These are phyloP conservation scores for Elsinoe batatas DNA, from an alignment of 2,329 filamentous ascomycete species.

Conservation along the genomic window DNA sequence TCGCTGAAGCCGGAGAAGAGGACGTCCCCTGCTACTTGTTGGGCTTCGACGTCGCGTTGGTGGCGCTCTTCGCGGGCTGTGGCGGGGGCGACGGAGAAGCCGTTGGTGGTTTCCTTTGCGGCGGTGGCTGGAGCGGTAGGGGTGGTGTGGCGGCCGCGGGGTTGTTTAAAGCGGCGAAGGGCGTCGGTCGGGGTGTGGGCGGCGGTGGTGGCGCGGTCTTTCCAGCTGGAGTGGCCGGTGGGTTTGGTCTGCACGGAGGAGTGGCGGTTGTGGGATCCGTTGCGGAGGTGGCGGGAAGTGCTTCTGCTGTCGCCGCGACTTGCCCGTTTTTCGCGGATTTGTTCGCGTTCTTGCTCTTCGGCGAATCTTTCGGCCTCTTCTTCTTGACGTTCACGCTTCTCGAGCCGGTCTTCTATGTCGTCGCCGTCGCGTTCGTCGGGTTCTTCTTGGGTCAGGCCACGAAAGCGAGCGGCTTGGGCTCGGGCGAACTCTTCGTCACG, in stretches of 20 bases:
- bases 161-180: slow-evolving; percentile 4
- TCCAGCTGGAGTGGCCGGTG: slow-evolving; percentile 12
- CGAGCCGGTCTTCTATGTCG: slow-evolving; percentile 30
- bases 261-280: neutral
- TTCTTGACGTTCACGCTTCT: slow-evolving; percentile 31
- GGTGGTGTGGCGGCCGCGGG: slow-evolving; percentile 7
- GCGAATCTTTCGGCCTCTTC: slow-evolving; percentile 24
- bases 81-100: slow-evolving; percentile 4
- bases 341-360: slow-evolving; percentile 36
- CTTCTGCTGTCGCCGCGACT: slow-evolving; percentile 14
- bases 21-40: slow-evolving; percentile 62
- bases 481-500: slow-evolving; percentile 81
- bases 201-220: slow-evolving; percentile 8
- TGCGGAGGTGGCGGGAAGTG: slow-evolving; percentile 10
- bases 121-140: neutral
- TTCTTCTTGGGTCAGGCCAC: slow-evolving; percentile 27
- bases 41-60: slow-evolving; percentile 54
- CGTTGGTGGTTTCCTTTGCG: neutral
- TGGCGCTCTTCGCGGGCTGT: neutral
- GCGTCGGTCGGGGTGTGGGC: slow-evolving; percentile 10
- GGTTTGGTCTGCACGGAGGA: slow-evolving; percentile 14
- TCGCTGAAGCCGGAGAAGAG: slow-evolving; percentile 82
- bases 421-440: slow-evolving; percentile 33
- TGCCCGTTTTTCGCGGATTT: slow-evolving; percentile 14
- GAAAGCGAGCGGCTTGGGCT: slow-evolving; percentile 40